These are phyloP conservation scores for Blepharisma undulans DNA, from an alignment of 169 alveolate genomes.

Conservation along the genomic window DNA sequence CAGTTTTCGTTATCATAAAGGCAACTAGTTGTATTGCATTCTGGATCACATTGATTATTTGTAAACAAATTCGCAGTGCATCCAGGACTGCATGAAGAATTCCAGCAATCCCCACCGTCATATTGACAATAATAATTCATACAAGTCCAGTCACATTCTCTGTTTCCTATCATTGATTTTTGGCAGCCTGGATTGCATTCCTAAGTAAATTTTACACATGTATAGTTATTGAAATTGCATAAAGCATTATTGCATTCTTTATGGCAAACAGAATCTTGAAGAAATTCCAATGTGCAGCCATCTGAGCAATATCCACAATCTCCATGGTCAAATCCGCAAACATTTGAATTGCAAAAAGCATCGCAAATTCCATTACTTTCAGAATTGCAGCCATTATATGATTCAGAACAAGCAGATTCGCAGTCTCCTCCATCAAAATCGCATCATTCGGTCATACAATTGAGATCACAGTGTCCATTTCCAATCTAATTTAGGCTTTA, in stretches of 20 bases:
- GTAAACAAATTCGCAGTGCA: background rate
- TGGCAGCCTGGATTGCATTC: too few species aligned
- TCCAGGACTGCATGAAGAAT: background rate
- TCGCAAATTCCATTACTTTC: background rate
- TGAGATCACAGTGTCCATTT: too few species aligned
- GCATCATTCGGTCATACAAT: too few species aligned
- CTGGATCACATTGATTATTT: conserved; percentile 10
- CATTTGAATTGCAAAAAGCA: background rate
- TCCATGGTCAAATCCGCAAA: background rate
- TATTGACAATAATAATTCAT: background rate
- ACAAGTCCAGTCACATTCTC: conserved; percentile 3
- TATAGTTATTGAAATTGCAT: too few species aligned
- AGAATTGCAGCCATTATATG: too few species aligned
- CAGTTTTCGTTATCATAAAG: conserved; percentile 2
- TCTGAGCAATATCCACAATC: background rate
- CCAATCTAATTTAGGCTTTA: too few species aligned
- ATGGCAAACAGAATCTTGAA: background rate
- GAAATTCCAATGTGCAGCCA: background rate
- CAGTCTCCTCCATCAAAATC: too few species aligned
- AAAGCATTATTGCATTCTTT: background rate
- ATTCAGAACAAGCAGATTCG: too few species aligned
- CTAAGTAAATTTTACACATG: too few species aligned
- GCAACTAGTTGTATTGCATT: conserved; percentile 4
- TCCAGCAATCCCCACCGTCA: background rate
- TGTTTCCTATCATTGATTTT: background rate